These are phyloP conservation scores for Turnera subulata DNA, from an alignment of 345 rosid species.

Conservation along the genomic window DNA sequence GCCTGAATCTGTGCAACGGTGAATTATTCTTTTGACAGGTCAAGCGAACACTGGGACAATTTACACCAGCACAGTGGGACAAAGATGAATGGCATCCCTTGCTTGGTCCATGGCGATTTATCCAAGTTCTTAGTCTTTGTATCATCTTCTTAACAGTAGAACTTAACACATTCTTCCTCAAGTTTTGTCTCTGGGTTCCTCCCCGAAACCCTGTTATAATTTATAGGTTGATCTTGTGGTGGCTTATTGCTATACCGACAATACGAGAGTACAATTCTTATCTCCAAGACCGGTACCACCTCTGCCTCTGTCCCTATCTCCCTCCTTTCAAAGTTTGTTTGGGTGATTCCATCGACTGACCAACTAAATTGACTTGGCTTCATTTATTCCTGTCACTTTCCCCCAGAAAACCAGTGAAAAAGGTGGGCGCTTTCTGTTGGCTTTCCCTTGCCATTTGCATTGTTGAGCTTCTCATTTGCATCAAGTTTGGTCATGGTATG, in stretches of 20 bases:
- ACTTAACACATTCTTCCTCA: constrained; percentile 94
- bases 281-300: constrained; percentile 77
- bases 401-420: constrained; percentile 72
- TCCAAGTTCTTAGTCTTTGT: constrained; percentile 91
- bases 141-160: constrained; percentile 82
- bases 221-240: constrained; percentile 92
- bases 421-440: constrained; percentile 99
- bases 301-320: constrained; percentile 3
- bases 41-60: constrained; percentile 82
- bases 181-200: constrained; percentile 96
- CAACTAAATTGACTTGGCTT: no score
- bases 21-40: constrained; percentile 41
- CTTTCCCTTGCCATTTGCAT: constrained; percentile 93
- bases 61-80: constrained; percentile 99
- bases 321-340: background rate
- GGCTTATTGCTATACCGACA: constrained; percentile 96
- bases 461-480: constrained; percentile 90
- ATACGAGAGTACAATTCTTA: constrained; percentile 95
- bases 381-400: background rate
- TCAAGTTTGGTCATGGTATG: constrained; percentile 94
- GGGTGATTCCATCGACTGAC: background rate
- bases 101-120: constrained; percentile 95
- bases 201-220: constrained; percentile 87
- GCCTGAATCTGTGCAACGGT: background rate
- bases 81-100: constrained; percentile 98